phyloP scores from a whole-genome alignment of 2,329 filamentous ascomycete genomes.

The Hypoxylon sp. region DNA sequence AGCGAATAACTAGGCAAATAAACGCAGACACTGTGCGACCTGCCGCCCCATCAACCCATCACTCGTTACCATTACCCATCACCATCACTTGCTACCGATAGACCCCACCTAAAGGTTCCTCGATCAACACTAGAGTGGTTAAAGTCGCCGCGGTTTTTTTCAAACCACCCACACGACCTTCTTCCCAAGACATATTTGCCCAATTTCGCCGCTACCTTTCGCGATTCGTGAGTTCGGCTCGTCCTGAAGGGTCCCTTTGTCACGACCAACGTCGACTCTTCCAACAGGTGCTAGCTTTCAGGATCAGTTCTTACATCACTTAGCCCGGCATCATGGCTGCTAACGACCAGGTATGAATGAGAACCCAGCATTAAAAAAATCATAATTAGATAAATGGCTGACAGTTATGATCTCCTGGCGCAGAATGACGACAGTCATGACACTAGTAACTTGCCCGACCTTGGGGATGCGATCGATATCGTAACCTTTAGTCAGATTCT shows the following conservation, averaged over 20 bases:
- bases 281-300: constrained; percentile 33
- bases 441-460: constrained; percentile 68
- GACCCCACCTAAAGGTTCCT: constrained; percentile 47
- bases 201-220: constrained; percentile 29
- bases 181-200: constrained; percentile 40
- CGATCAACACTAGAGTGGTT: constrained; percentile 48
- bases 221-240: constrained; percentile 35
- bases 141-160: constrained; percentile 49
- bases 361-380: constrained; percentile 8
- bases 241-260: constrained; percentile 23
- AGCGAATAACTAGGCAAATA: constrained; percentile 34
- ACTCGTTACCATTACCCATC: constrained; percentile 39
- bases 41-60: constrained; percentile 31
- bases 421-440: constrained; percentile 65
- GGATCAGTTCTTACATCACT: constrained; percentile 33
- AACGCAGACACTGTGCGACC: constrained; percentile 42
- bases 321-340: constrained; percentile 48
- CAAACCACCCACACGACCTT: constrained; percentile 46
- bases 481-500: constrained; percentile 93
- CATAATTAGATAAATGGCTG: constrained; percentile 25
- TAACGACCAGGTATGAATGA: constrained; percentile 51
- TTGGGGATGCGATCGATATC: constrained; percentile 83
- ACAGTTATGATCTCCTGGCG: constrained; percentile 45
- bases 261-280: constrained; percentile 29
- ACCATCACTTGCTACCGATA: constrained; percentile 46